A percentile compares a stretch with the other conserved stretches of the same genome.
Evolutionary conservation across 768 basidiomycete genomes (phyloP).

Genomic region (Leccinum fibrillosum): DNA sequence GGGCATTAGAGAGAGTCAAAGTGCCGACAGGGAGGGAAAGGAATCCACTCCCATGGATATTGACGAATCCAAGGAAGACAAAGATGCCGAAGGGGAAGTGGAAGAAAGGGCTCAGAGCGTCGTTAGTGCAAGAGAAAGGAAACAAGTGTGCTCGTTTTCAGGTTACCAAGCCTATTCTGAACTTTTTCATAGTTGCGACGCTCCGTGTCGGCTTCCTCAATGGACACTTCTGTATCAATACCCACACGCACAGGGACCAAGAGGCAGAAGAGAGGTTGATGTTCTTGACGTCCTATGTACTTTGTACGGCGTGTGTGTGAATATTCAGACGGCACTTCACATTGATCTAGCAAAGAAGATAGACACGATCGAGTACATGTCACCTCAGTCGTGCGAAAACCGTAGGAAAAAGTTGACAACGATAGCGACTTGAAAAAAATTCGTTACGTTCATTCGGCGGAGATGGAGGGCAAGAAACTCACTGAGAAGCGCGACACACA

Average conservation of each 20-base stretch:
- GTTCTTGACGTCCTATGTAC: background rate
- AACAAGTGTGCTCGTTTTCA: slow-evolving; percentile 39
- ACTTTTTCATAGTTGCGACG: slow-evolving; percentile 44
- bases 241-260: slow-evolving; percentile 52
- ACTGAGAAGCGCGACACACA: slow-evolving; percentile 83
- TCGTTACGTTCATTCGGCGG: background rate
- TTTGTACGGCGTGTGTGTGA: slow-evolving; percentile 2
- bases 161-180: background rate
- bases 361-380: background rate
- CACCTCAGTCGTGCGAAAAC: slow-evolving; percentile 45
- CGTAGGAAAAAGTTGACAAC: slow-evolving; percentile 83
- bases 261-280: slow-evolving; percentile 53
- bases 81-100: slow-evolving; percentile 36
- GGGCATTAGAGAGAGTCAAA: slow-evolving; percentile 48
- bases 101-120: slow-evolving; percentile 67
- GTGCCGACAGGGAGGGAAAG: slow-evolving; percentile 35
- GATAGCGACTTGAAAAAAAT: slow-evolving; percentile 59
- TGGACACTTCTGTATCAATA: slow-evolving; percentile 59
- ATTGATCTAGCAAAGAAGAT: slow-evolving; percentile 13
- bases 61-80: slow-evolving; percentile 39
- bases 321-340: slow-evolving; percentile 4
- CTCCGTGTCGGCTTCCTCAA: slow-evolving; percentile 73
- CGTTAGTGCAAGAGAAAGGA: slow-evolving; percentile 55
- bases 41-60: slow-evolving; percentile 49
- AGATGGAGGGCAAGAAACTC: slow-evolving; percentile 18